These are phyloP conservation scores for Picea engelmannii DNA, from an alignment of 83 land plant genomes.

Conservation along the genomic window DNA sequence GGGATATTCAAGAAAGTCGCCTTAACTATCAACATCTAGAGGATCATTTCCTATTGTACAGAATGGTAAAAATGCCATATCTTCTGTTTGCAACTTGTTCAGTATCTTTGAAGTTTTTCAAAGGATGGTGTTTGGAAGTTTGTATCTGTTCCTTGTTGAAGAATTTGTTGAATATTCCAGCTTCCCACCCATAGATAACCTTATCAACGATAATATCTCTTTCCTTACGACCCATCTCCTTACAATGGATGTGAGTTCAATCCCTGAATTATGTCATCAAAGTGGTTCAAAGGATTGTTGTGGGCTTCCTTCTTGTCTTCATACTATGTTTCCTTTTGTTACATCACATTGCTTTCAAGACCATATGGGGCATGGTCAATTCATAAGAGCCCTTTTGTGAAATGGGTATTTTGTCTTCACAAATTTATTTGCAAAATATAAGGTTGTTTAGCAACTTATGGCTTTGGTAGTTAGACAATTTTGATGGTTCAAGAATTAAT, in stretches of 20 bases:
- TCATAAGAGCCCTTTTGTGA: not conserved
- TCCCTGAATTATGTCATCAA: not conserved
- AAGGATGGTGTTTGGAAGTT: not conserved
- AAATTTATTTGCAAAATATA: not conserved
- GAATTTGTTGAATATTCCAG: not conserved
- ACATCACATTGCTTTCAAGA: not conserved
- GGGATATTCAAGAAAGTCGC: not conserved
- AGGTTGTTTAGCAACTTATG: too few species aligned
- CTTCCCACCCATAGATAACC: not conserved
- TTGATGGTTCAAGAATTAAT: too few species aligned
- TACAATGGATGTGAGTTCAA: too few species aligned
- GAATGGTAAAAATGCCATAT: not conserved
- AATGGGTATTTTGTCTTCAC: not conserved
- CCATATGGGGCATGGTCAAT: not conserved
- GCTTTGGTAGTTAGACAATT: too few species aligned
- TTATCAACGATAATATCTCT: not conserved
- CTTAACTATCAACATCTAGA: not conserved
- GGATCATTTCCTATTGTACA: not conserved
- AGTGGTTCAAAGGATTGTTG: not conserved
- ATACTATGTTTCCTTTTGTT: not conserved
- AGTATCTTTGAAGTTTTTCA: not conserved
- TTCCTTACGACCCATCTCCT: not conserved
- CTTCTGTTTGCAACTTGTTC: not conserved
- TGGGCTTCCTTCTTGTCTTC: not conserved
- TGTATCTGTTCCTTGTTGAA: not conserved